Conservation (phyloP, 2,329 filamentous ascomycete genomes). For the Colletotrichum sp. region DNA sequence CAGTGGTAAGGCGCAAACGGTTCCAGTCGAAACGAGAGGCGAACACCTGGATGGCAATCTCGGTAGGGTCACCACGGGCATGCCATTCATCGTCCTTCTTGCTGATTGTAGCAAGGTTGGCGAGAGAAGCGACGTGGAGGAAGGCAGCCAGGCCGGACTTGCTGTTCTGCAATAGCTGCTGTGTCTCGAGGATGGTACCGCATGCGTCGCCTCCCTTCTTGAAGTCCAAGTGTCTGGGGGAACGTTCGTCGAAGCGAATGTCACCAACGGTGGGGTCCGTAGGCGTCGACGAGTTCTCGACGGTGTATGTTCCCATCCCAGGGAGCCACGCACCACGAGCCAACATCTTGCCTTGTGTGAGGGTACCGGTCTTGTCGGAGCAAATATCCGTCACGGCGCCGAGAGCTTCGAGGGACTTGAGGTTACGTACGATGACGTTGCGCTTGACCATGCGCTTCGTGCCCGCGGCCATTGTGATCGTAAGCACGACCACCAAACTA, state of each 20-base stretch:
- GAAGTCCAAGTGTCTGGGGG: slow-evolving; percentile 1
- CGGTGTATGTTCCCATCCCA: slow-evolving; percentile 22
- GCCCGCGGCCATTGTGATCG: slow-evolving; percentile 70
- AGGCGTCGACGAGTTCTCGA: slow-evolving; percentile 44
- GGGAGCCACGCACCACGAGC: slow-evolving; percentile 17
- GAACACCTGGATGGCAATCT: slow-evolving; percentile 72
- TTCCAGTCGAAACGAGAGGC: slow-evolving; percentile 66
- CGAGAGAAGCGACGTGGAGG: slow-evolving; percentile 60
- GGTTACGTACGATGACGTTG: slow-evolving; percentile 62
- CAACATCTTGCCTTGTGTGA: slow-evolving; percentile 21
- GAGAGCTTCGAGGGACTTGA: slow-evolving; percentile 46
- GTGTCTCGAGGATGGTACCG: neutral
- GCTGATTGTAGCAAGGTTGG: slow-evolving; percentile 63
- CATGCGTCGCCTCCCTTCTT: slow-evolving; percentile 7
- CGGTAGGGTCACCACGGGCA: slow-evolving; percentile 65
- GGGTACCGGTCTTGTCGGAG: slow-evolving; percentile 29
- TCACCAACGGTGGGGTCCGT: slow-evolving; percentile 53
- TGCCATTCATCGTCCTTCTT: slow-evolving; percentile 53
- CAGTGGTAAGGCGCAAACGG: slow-evolving; percentile 45
- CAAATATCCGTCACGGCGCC: slow-evolving; percentile 50
- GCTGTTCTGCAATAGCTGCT: slow-evolving; percentile 34
- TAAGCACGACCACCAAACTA: slow-evolving; percentile 68
- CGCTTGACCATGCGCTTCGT: slow-evolving; percentile 50
- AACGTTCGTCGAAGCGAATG: slow-evolving; percentile 35
- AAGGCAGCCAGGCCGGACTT: slow-evolving; percentile 45